A percentile compares a stretch with the other conserved stretches of the same genome.
phyloP scores from a whole-genome alignment of 768 basidiomycete species.

The Lactifluus volemus region DNA sequence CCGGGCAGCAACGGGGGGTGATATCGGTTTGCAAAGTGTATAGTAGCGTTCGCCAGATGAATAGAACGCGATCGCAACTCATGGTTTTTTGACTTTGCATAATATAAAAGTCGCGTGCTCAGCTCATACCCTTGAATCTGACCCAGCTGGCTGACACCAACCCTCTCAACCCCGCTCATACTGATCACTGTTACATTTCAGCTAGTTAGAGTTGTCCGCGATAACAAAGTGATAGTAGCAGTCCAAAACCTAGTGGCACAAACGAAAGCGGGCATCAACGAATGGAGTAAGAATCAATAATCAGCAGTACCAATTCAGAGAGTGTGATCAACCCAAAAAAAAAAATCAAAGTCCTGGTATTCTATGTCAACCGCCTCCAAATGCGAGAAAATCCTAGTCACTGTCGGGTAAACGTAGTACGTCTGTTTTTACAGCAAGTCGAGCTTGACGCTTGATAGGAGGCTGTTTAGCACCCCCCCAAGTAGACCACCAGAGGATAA shows the following conservation, averaged over 20 bases:
- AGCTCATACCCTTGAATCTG: background rate
- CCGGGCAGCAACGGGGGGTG: no score
- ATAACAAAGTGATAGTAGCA: no score
- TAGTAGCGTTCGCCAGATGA: background rate
- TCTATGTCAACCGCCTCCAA: background rate
- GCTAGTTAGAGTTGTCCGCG: background rate
- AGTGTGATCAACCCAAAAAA: constrained; percentile 1
- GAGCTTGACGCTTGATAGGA: background rate
- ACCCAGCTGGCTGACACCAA: background rate
- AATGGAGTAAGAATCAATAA: background rate
- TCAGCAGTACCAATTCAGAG: background rate
- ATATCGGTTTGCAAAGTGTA: background rate
- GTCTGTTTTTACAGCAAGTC: background rate
- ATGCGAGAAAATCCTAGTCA: background rate
- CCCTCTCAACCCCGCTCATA: background rate
- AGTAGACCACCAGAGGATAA: background rate
- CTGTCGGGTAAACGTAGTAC: background rate
- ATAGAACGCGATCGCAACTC: background rate
- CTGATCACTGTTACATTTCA: background rate
- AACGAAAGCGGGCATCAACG: background rate
- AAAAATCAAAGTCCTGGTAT: background rate
- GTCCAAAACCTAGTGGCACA: background rate
- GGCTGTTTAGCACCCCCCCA: background rate
- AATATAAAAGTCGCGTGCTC: background rate
- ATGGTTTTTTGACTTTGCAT: background rate